A percentile compares a stretch with the other conserved stretches of the same genome.
These are phyloP conservation scores for Nigrospora sphaerica DNA, from an alignment of 2,329 filamentous ascomycete species.

Conservation along the genomic window DNA sequence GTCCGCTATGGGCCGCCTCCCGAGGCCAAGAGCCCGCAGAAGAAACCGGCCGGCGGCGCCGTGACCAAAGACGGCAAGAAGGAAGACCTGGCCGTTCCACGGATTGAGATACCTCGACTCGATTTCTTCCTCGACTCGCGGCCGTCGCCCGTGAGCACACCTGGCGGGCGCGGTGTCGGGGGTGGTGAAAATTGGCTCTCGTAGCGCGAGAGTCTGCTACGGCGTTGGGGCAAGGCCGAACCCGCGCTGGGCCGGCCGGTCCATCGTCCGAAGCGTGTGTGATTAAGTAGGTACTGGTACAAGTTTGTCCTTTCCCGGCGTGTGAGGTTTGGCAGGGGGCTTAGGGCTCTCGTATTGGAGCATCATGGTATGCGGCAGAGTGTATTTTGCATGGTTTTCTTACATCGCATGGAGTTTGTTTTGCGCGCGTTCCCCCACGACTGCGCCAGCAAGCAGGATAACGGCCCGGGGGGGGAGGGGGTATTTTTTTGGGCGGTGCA, in stretches of 20 bases:
- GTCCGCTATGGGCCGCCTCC: slow-evolving; percentile 66
- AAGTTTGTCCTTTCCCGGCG: too few relatives aligned
- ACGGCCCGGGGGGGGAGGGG: too few relatives aligned
- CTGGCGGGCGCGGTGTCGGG: slow-evolving; percentile 2
- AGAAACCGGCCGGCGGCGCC: slow-evolving; percentile 26
- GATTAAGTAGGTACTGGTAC: too few relatives aligned
- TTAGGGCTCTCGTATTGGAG: too few relatives aligned
- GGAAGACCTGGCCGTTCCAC: slow-evolving; percentile 49
- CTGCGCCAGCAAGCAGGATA: too few relatives aligned
- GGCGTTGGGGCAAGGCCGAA: slow-evolving; percentile 5
- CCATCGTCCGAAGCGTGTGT: background rate
- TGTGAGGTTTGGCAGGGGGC: too few relatives aligned
- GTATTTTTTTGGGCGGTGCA: too few relatives aligned
- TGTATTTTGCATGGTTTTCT: too few relatives aligned
- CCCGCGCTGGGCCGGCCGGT: slow-evolving; percentile 1
- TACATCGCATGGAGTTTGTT: too few relatives aligned
- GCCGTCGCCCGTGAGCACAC: slow-evolving; percentile 8
- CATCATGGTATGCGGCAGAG: too few relatives aligned
- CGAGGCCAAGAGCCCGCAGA: slow-evolving; percentile 33
- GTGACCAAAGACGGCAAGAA: slow-evolving; percentile 32
- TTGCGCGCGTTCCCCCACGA: too few relatives aligned
- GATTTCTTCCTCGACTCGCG: slow-evolving; percentile 36
- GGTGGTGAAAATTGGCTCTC: slow-evolving; percentile 21
- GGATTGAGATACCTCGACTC: slow-evolving; percentile 53
- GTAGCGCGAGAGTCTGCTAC: slow-evolving; percentile 13